These are phyloP conservation scores for Kodamaea fukazawae DNA, from an alignment of 805 yeast genomes.

Conservation along the genomic window DNA sequence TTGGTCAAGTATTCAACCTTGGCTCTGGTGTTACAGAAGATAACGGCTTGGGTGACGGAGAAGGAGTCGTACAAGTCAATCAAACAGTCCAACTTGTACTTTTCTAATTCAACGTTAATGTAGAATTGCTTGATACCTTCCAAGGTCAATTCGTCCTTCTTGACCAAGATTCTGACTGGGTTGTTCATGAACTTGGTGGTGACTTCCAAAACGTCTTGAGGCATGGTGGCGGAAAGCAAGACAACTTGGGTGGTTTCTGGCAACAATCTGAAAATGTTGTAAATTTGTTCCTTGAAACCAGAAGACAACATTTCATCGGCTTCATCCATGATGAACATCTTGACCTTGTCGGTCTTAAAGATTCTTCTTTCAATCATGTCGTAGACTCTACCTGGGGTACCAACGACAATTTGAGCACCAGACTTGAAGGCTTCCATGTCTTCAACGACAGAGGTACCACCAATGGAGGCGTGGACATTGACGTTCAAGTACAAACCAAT, in stretches of 20 bases:
- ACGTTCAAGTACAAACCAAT: conserved; percentile 87
- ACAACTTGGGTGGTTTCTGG: conserved; percentile 93
- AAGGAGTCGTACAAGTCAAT: conserved; percentile 94
- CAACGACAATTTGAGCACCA: conserved; percentile 91
- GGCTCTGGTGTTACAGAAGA: conserved; percentile 93
- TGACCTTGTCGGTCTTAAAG: conserved; percentile 69
- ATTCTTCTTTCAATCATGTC: conserved; percentile 87
- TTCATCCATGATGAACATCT: conserved; percentile 91
- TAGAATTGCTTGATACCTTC: conserved; percentile 95
- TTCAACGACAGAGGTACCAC: conserved; percentile 82
- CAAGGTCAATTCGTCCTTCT: conserved; percentile 90
- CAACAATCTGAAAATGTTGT: conserved; percentile 84
- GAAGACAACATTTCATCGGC: conserved; percentile 95
- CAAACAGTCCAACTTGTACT: conserved; percentile 90
- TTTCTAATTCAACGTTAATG: conserved; percentile 89
- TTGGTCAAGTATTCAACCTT: conserved; percentile 89
- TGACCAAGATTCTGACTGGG: conserved; percentile 91
- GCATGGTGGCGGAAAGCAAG: conserved; percentile 92
- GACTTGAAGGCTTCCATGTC: conserved; percentile 72
- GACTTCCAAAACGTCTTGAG: conserved; percentile 85
- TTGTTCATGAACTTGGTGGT: conserved; percentile 92
- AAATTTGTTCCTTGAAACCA: conserved; percentile 94
- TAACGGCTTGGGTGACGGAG: conserved; percentile 95
- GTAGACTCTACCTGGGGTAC: conserved; percentile 94
- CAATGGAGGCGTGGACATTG: conserved; percentile 87